phyloP scores from a whole-genome alignment of 2,329 filamentous ascomycete genomes.

The Cercospora sp. region DNA sequence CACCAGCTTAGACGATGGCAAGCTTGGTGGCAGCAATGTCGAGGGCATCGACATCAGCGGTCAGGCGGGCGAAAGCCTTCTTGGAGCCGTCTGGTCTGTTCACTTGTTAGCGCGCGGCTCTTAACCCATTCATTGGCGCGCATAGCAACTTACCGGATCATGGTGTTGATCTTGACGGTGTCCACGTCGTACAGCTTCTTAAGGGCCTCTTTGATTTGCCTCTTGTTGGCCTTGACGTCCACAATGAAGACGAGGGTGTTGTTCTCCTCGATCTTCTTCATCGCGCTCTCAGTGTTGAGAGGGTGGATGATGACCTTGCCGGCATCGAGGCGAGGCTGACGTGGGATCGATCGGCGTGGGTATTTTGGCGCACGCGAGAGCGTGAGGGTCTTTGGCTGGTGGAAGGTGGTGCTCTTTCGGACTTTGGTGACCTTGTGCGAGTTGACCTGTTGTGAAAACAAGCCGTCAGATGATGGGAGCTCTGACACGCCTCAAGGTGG shows the following conservation, averaged over 20 bases:
- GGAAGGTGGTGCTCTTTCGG: slow-evolving; percentile 90
- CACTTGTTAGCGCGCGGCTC: slow-evolving; percentile 19
- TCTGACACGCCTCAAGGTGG: slow-evolving; percentile 51
- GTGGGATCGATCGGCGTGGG: slow-evolving; percentile 90
- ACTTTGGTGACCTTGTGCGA: slow-evolving; percentile 91
- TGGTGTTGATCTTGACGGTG: slow-evolving; percentile 98
- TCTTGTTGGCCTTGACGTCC: slow-evolving; percentile 87
- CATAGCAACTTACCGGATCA: slow-evolving; percentile 70
- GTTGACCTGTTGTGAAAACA: slow-evolving; percentile 59
- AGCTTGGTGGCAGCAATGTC: slow-evolving; percentile 99
- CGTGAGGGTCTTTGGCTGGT: slow-evolving; percentile 93
- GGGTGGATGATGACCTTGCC: slow-evolving; percentile 98
- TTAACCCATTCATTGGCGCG: not conserved
- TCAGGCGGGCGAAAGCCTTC: slow-evolving; percentile 98
- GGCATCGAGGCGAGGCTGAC: slow-evolving; percentile 88
- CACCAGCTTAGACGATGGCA: slow-evolving; percentile 76
- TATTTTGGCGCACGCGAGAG: slow-evolving; percentile 91
- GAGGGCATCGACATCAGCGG: slow-evolving; percentile 93
- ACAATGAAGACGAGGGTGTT: slow-evolving; percentile 72
- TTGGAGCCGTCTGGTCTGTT: slow-evolving; percentile 88
- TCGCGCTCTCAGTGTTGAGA: slow-evolving; percentile 98
- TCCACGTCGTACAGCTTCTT: slow-evolving; percentile 99
- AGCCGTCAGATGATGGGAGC: slow-evolving; percentile 53
- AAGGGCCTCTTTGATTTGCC: slow-evolving; percentile 95
- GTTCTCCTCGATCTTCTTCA: slow-evolving; percentile 99